Evolutionary conservation across 139 green algal genomes (phyloP), one percentile per base, ranked within the genome.

Genomic region (Closterium sp.): DNA sequence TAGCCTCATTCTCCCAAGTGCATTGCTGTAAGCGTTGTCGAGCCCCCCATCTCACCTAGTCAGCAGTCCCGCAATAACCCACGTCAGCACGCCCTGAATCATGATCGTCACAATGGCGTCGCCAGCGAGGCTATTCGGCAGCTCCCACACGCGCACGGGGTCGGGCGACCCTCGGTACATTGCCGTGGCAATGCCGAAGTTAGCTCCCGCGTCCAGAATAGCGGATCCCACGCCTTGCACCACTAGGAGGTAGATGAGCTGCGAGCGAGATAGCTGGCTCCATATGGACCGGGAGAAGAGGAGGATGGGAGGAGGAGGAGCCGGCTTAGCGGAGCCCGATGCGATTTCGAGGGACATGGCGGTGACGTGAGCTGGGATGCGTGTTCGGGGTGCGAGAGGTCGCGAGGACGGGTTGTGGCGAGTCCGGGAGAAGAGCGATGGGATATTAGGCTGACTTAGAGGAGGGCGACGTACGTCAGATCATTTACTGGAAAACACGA

Each of bases 71-170:
- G 31, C 31, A 28, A 88, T 35, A 2, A 88, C 33, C 84, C 84
- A 88, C 30, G 84, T 88, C 84, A 88, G 84, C 25, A 21, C 43
- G 31, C 21, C 84, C 7, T 88, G 84, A 28, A 88, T 28, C 31
- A 88, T 88, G 84, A 88, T 36, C 32, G 84, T 88, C 31, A 88
- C 84, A 21, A 28, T 33, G 19, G 84, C 84, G 16, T 88, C 84
- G 5, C 84, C 84, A 16, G 84, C 84, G 16, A 88, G 32, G 84
- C 31, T 88, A 2, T 28, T 36, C 30, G 84, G 84, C 30, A 88
- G 32, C 84, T 88, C 32, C 31, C 31, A 88, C 28, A 88, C 84
- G 16, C 30, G 25, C 21, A 36, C 21, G 30, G 84, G 31, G 9
- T 34, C 32, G 10, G 31, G 31, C 21, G 30, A 38, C 21, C 31